phyloP scores from a whole-genome alignment of 192 early-diverging fungal genomes.

The Backusella parvicylindrica region DNA sequence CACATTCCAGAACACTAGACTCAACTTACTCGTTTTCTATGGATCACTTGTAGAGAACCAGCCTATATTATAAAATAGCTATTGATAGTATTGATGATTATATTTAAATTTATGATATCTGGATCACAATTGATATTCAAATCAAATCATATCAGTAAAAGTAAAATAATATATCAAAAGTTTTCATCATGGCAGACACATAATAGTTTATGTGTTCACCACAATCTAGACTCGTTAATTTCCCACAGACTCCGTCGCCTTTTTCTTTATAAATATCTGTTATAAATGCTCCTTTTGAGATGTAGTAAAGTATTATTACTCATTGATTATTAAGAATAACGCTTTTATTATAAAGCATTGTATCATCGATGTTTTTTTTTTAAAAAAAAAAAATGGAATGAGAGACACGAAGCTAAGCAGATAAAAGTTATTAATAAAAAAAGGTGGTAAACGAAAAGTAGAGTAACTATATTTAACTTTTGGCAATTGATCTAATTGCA shows the following conservation, averaged over 20 bases:
- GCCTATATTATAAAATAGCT: neutral
- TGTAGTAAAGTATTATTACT: neutral
- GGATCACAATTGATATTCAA: neutral
- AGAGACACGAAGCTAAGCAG: neutral
- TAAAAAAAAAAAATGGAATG: neutral
- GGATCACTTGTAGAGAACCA: neutral
- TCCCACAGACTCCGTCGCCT: neutral
- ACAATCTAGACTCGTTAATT: neutral
- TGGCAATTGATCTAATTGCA: neutral
- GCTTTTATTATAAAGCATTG: neutral
- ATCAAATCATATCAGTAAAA: neutral
- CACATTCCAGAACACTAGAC: neutral
- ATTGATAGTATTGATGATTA: neutral
- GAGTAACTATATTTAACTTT: neutral
- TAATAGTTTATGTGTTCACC: neutral
- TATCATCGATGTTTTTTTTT: neutral
- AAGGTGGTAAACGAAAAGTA: too few species aligned
- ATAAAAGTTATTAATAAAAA: too few species aligned
- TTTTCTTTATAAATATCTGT: neutral
- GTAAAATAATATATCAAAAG: neutral
- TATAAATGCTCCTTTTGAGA: neutral
- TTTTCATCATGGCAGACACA: neutral
- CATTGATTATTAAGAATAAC: neutral
- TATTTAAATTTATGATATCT: neutral
- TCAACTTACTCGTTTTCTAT: neutral